Evolutionary conservation across 352 stramenopile genomes (phyloP).

Genomic region (Phytophthora chlamydospora): DNA sequence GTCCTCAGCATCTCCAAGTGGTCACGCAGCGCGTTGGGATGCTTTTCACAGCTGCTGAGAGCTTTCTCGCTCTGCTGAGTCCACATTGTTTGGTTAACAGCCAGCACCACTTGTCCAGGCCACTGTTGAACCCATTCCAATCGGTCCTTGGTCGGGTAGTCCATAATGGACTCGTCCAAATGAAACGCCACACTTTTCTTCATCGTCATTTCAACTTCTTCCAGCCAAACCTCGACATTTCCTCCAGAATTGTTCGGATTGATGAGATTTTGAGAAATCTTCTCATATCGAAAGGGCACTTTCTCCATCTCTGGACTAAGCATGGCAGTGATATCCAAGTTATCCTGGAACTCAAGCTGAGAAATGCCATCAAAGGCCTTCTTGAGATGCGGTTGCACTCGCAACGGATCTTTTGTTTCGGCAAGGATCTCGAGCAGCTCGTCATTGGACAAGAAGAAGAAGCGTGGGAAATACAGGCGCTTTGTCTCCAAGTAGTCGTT

Average conservation of each 20-base stretch:
- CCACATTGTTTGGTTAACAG: constrained; percentile 94
- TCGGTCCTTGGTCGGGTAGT: constrained; percentile 89
- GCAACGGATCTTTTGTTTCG: constrained; percentile 92
- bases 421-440: constrained; percentile 93
- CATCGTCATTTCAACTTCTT: constrained; percentile 89
- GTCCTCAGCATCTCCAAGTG: constrained; percentile 73
- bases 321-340: constrained; percentile 93
- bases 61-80: constrained; percentile 85
- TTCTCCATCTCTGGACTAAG: constrained; percentile 88
- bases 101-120: constrained; percentile 93
- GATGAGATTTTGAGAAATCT: constrained; percentile 89
- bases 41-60: constrained; percentile 38
- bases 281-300: constrained; percentile 89
- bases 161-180: constrained; percentile 85
- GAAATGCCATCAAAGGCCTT: constrained; percentile 95
- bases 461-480: constrained; percentile 89
- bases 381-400: constrained; percentile 95
- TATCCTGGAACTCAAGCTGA: constrained; percentile 92
- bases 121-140: constrained; percentile 93
- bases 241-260: constrained; percentile 94
- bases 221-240: constrained; percentile 92
- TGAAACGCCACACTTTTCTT: constrained; percentile 81
- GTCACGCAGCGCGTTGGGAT: constrained; percentile 53
- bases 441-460: constrained; percentile 95
- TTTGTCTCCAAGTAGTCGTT: constrained; percentile 94